These are phyloP conservation scores for Cairneyella variabilis DNA, from an alignment of 495 filamentous ascomycete genomes.

Conservation along the genomic window DNA sequence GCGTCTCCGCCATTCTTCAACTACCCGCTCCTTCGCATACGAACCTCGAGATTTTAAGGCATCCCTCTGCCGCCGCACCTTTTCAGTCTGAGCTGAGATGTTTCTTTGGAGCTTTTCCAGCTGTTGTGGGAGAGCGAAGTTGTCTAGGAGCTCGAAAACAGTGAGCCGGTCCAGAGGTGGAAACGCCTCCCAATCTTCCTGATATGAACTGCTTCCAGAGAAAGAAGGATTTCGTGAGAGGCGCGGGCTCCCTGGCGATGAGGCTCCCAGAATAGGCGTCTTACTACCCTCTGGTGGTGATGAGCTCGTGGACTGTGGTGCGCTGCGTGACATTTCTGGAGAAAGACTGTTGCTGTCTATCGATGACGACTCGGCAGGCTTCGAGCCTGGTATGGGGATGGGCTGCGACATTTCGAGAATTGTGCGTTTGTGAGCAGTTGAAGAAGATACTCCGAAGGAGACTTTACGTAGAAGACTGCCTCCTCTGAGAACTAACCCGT, in stretches of 20 bases:
- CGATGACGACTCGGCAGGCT: background rate
- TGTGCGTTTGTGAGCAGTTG: conserved; percentile 30
- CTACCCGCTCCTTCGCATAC: conserved; percentile 57
- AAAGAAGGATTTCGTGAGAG: conserved; percentile 73
- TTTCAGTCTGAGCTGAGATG: conserved; percentile 76
- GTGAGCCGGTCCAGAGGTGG: conserved; percentile 89
- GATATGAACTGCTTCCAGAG: conserved; percentile 70
- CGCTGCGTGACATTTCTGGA: conserved; percentile 17
- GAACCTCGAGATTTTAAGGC: conserved; percentile 30
- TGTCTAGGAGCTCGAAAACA: conserved; percentile 90
- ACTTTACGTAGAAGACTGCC: conserved; percentile 35
- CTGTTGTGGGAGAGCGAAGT: conserved; percentile 82
- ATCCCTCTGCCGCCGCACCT: conserved; percentile 76
- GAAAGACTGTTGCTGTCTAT: conserved; percentile 18
- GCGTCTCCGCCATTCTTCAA: conserved; percentile 82
- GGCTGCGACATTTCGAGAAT: conserved; percentile 45
- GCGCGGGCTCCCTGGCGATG: conserved; percentile 43
- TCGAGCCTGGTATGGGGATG: conserved; percentile 28
- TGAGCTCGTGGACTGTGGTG: conserved; percentile 33
- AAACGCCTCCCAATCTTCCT: conserved; percentile 82
- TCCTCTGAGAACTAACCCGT: conserved; percentile 34
- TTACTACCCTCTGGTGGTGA: conserved; percentile 38
- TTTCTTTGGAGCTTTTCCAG: conserved; percentile 83
- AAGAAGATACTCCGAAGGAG: conserved; percentile 34
- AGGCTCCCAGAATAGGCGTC: conserved; percentile 40